phyloP scores from a whole-genome alignment of 352 stramenopile species.

The Phytophthora cryptogea region DNA sequence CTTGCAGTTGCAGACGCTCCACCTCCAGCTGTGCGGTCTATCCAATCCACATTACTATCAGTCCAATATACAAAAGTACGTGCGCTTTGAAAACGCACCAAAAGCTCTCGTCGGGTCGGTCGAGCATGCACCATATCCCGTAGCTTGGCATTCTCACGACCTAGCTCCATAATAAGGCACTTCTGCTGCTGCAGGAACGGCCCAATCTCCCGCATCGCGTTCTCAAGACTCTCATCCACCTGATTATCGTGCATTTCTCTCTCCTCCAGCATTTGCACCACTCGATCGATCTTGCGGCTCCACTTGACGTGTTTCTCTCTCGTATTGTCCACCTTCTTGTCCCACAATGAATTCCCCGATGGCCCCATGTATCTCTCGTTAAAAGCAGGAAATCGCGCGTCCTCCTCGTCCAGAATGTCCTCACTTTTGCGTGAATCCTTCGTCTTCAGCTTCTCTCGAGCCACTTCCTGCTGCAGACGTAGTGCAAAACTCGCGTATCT shows the following conservation, averaged over 20 bases:
- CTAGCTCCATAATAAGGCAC: slow-evolving; percentile 24
- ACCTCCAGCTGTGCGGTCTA: slow-evolving; percentile 33
- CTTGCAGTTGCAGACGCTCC: slow-evolving; percentile 26
- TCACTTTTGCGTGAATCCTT: background rate
- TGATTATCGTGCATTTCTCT: slow-evolving; percentile 11
- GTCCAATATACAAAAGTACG: background rate
- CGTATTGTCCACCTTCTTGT: slow-evolving; percentile 21
- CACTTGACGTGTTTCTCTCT: slow-evolving; percentile 14
- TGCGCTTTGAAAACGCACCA: slow-evolving; percentile 14
- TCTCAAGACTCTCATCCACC: slow-evolving; percentile 3
- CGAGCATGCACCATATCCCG: slow-evolving; percentile 33
- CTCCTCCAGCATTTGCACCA: slow-evolving; percentile 14
- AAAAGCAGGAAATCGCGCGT: background rate
- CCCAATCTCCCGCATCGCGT: slow-evolving; percentile 9
- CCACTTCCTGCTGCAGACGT: slow-evolving; percentile 38
- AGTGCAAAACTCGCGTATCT: slow-evolving; percentile 38
- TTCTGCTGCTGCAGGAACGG: slow-evolving; percentile 33
- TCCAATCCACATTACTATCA: background rate
- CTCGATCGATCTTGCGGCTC: slow-evolving; percentile 27
- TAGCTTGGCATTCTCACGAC: slow-evolving; percentile 35
- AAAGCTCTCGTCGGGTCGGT: slow-evolving; percentile 30
- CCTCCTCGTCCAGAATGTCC: slow-evolving; percentile 7
- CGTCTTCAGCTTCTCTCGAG: slow-evolving; percentile 28
- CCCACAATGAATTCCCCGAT: slow-evolving; percentile 8
- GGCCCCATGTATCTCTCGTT: slow-evolving; percentile 3